Evolutionary conservation across 306 rosid species (phyloP).

Genomic region (Rosa chinensis): DNA sequence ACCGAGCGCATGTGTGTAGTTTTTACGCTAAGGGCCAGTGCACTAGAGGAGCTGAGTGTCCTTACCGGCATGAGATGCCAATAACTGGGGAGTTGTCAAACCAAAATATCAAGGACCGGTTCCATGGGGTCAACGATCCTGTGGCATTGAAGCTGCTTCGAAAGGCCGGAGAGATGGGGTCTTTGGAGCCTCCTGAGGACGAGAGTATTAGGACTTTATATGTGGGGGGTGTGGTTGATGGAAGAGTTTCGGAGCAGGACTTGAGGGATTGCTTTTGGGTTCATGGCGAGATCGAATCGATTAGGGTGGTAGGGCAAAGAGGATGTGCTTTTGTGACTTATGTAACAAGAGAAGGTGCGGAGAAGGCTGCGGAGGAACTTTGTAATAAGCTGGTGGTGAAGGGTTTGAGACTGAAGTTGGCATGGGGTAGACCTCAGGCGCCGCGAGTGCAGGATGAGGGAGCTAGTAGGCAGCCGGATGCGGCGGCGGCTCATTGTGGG

Average conservation of each 20-base stretch:
- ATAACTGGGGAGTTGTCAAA: conserved; percentile 83
- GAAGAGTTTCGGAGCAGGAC: conserved; percentile 84
- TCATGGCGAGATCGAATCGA: conserved; percentile 89
- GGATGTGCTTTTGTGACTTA: conserved; percentile 90
- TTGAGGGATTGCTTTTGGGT: conserved; percentile 79
- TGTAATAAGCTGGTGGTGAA: conserved; percentile 78
- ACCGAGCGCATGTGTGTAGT: conserved; percentile 82
- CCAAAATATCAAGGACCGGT: conserved; percentile 92
- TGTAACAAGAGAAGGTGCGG: conserved; percentile 84
- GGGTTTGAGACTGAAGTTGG: conserved; percentile 82
- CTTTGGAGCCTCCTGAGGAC: conserved; percentile 79
- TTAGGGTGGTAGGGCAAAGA: conserved; percentile 81
- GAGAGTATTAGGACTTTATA: conserved; percentile 82
- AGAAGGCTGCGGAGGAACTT: conserved; percentile 89
- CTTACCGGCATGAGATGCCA: conserved; percentile 94
- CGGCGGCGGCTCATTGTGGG: conserved; percentile 76
- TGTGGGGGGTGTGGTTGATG: conserved; percentile 82
- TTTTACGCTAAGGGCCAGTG: conserved; percentile 82
- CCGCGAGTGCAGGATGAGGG: conserved; percentile 65
- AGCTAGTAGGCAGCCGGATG: conserved; percentile 53
- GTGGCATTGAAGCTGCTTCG: conserved; percentile 84
- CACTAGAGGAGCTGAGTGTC: conserved; percentile 89
- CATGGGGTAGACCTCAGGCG: conserved; percentile 74
- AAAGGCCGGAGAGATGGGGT: conserved; percentile 90
- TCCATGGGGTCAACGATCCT: conserved; percentile 93